A percentile compares a stretch with the other conserved stretches of the same genome.
phyloP scores from a whole-genome alignment of 73 alveolate species.

The Tetrahymena malaccensis region DNA sequence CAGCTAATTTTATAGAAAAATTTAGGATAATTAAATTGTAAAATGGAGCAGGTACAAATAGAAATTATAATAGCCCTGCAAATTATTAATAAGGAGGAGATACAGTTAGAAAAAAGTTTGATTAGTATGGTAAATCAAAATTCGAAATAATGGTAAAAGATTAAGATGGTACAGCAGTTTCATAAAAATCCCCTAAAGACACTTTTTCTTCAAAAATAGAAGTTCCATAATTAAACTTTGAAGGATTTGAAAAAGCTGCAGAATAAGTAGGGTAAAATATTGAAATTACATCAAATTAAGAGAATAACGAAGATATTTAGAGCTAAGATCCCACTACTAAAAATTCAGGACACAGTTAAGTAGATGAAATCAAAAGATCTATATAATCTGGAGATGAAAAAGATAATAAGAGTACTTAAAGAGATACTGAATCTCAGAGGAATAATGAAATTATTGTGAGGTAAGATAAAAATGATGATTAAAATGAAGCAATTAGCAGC shows the following conservation, averaged over 20 bases:
- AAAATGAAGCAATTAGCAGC: background rate
- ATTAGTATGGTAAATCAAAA: background rate
- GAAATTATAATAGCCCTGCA: background rate
- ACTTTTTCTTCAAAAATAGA: background rate
- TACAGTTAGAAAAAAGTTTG: background rate
- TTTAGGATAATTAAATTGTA: background rate
- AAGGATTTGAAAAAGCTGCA: background rate
- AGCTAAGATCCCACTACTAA: background rate
- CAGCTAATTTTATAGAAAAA: background rate
- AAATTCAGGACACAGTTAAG: background rate
- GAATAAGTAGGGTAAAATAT: background rate
- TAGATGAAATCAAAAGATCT: background rate
- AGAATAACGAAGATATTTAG: background rate
- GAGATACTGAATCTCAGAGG: background rate
- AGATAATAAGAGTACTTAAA: background rate
- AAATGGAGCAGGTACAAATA: background rate
- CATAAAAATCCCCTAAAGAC: background rate
- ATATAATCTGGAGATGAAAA: background rate
- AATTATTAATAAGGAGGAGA: background rate
- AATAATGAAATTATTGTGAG: background rate
- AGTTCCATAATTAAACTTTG: background rate
- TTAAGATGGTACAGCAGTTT: background rate
- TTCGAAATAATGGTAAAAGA: background rate
- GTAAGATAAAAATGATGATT: background rate
- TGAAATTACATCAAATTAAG: background rate